Base-by-base conservation (phyloP, 2,329 filamentous ascomycete species). In the Ophiostoma triangulosporum region DNA sequence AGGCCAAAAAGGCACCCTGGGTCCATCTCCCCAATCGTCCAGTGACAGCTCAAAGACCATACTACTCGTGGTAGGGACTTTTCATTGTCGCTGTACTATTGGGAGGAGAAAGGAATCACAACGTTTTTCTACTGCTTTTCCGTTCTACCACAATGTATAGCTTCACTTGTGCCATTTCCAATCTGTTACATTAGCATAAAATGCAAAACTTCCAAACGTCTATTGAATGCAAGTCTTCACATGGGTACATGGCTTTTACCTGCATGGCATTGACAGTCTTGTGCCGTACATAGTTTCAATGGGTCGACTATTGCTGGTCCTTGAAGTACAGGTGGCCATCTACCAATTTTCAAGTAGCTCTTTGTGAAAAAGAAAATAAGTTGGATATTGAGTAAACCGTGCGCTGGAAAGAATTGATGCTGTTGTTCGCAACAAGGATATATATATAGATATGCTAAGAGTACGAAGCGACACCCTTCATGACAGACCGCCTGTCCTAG, bases 11-110 rank as follows among this genome's bases (percentile, higher is more conserved):
- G 57, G 86, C 87, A 58, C 81, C 91, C 15, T 96, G 91, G 91
- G 78, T 86, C 12, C 88, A 90, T 62, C 72, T 97, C 52, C 91
- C 91, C 7, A 88, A 96, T 67, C 81, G 90, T 57, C 86, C 85
- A 6, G 76, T 98, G 53, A 83, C 84, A 57, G 83, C 83, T 33
- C 90, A 96, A 72, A 79, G 86, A 61, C 91, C 88, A 64, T 94
- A 93, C 68, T 94, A 94, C 69, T 81, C 86, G 57, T 98, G 91
- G 91, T 97, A 83, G 61, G 62, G 17, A n/a, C 2, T 1, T 9
- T 12, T 7, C 4, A 12, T 46, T 31, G n/a, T 26, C 17, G 38
- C 24, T 31, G 12, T 11, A 3, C 29, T 6, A 11, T 11, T 11
- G 29, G 6, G 29, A 31, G 12, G 29, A 11, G 12, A 31, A 11